Conservation (phyloP, 75 land plant species). For the Azolla pinnata region DNA sequence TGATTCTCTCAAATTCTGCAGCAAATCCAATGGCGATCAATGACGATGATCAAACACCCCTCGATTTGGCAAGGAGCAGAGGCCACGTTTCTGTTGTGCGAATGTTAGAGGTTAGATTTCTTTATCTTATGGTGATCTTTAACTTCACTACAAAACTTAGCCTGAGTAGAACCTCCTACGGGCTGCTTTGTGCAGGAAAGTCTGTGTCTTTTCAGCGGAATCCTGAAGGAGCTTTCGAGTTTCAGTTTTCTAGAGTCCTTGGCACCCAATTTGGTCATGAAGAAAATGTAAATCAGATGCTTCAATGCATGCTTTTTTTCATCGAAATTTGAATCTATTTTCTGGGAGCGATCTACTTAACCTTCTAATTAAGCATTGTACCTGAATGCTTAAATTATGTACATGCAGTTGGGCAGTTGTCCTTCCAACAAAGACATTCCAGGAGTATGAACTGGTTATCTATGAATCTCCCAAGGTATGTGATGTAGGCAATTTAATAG, state of each 20-base stretch:
- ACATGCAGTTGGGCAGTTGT: constrained; percentile 80
- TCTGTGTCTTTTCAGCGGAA: constrained; percentile 68
- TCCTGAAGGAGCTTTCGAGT: constrained; percentile 60
- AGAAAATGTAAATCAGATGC: constrained; percentile 37
- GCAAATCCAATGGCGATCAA: constrained; percentile 76
- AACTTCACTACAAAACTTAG: too few relatives aligned
- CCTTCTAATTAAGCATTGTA: neutral
- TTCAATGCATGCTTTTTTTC: neutral
- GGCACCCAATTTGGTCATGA: constrained; percentile 50
- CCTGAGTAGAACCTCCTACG: too few relatives aligned
- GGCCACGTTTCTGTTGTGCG: constrained; percentile 65
- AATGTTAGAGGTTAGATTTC: constrained; percentile 72
- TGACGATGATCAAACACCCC: constrained; percentile 70
- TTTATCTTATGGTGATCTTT: too few relatives aligned
- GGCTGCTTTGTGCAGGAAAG: too few relatives aligned
- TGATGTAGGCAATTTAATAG: neutral
- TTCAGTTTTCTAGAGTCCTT: constrained; percentile 62
- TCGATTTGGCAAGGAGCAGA: constrained; percentile 76
- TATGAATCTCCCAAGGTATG: constrained; percentile 69
- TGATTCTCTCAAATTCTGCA: constrained; percentile 22
- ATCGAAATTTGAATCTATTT: neutral
- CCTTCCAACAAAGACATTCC: constrained; percentile 47
- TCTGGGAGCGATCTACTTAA: neutral
- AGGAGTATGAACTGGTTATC: constrained; percentile 65
- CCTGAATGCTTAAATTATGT: neutral